These are phyloP conservation scores for Schizophyllum amplum DNA, from an alignment of 1,284 basidiomycete genomes.

Conservation along the genomic window DNA sequence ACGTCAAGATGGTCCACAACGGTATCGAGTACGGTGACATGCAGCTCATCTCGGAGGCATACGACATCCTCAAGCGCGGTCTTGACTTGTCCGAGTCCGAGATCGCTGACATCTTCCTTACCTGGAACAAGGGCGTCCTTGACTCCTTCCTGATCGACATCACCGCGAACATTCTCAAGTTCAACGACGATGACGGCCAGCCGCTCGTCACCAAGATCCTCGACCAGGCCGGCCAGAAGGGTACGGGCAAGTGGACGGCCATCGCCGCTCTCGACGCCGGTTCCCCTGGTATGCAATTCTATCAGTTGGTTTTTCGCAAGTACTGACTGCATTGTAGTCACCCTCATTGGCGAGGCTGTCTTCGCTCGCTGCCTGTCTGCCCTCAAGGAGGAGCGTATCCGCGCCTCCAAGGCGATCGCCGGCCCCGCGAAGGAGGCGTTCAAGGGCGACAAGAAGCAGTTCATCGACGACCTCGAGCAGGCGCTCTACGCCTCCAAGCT, in stretches of 20 bases:
- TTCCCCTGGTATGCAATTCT: constrained; percentile 55
- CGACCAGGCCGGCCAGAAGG: constrained; percentile 97
- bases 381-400: constrained; percentile 94
- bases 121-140: constrained; percentile 98
- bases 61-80: constrained; percentile 97
- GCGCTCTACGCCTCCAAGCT: constrained; percentile 99
- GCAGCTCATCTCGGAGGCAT: constrained; percentile 98
- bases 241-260: constrained; percentile 99
- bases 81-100: constrained; percentile 80
- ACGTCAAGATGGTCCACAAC: constrained; percentile 99
- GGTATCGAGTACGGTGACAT: constrained; percentile 99
- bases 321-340: constrained; percentile 49
- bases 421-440: constrained; percentile 91
- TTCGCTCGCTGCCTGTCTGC: constrained; percentile 98
- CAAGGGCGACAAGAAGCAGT: constrained; percentile 97
- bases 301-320: constrained; percentile 5
- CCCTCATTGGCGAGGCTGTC: constrained; percentile 98
- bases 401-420: constrained; percentile 85
- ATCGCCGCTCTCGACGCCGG: constrained; percentile 97
- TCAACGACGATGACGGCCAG: constrained; percentile 92
- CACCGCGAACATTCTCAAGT: constrained; percentile 90
- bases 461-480: constrained; percentile 98
- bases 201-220: constrained; percentile 93
- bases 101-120: constrained; percentile 83
- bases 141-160: constrained; percentile 99